Evolutionary conservation across 148 eudicot genomes (phyloP).

Genomic region (Rhododendron henanense): DNA sequence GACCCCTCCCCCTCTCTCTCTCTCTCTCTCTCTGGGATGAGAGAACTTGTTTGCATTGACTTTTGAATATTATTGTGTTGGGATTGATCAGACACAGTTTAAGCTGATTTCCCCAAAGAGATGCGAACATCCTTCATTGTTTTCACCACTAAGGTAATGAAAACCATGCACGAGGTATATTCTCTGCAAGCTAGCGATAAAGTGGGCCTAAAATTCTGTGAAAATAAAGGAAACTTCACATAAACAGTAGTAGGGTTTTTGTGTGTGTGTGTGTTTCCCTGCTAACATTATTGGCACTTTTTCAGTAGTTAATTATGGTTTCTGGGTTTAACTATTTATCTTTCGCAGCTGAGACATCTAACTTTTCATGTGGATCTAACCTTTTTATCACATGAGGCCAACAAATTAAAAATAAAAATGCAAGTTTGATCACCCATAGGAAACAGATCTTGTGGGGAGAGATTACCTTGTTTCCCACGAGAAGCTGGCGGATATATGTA

Average conservation of each 20-base stretch:
- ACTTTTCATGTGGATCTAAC: not conserved
- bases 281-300: not conserved
- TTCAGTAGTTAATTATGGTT: not conserved
- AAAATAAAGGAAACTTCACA: not conserved
- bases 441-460: constrained; percentile 9
- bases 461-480: constrained; percentile 15
- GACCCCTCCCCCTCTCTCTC: not conserved
- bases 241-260: not conserved
- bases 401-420: not conserved
- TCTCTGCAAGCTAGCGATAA: not conserved
- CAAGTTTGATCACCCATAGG: not conserved
- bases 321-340: not conserved
- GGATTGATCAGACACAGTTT: not conserved
- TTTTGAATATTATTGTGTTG: not conserved
- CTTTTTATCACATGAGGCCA: constrained; percentile 16
- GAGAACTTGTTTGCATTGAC: not conserved
- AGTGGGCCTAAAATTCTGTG: not conserved
- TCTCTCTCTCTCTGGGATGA: not conserved
- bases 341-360: not conserved
- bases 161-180: not conserved
- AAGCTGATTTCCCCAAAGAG: not conserved
- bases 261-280: not conserved
- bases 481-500: not conserved
- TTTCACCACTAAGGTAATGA: not conserved
- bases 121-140: constrained; percentile 4